Base-by-base conservation (phyloP, 495 filamentous ascomycete species). In the Penicillium riverlandense region DNA sequence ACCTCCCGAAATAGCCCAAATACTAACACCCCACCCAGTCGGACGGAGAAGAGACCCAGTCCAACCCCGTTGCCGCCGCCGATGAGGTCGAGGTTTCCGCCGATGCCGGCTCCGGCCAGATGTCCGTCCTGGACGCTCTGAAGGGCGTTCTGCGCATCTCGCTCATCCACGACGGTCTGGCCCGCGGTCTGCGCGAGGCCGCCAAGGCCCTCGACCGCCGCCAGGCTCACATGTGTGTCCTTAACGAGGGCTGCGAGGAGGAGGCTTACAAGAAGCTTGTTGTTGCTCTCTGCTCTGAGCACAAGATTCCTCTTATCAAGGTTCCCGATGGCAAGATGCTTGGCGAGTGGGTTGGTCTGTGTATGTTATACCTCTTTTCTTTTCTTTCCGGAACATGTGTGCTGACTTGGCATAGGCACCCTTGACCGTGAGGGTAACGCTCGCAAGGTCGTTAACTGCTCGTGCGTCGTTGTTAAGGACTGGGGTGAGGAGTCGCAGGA, bases 221-320 rank as follows among this genome's bases (percentile, higher is more conserved):
- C 54, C 88, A 98, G 79, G 92, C 92, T 27, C 94, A 98, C 73
- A 95, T 98, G 88, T 97, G 94, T 73, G 92, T 98, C 57, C 81
- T 98, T 46, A 97, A 97, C 78, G 92, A 98, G 80, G 83, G 73
- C 50, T 98, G 92, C 76, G 92, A 97, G 76, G 94, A 98, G 80
- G 92, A 98, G 79, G 91, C 92, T 51, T 98, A 98, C 79, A 98
- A 98, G 88, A 98, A 98, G 83, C 81, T 98, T 39, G 91, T 98
- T 53, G 87, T 97, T 50, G 92, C 92, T 53, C 81, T 98, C 42
- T 98, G 92, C 82, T 85, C 81, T 41, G 92, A 97, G 79, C 92
- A 98, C 77, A 92, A 95, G 82, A 98, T 98, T 61, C 92, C 92
- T 47, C 77, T 98, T 50, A 98, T 98, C 80, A 96, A 98, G 85